Percentiles rank a stretch among this genome's conserved stretches.
Evolutionary conservation across 2,329 filamentous ascomycete species (phyloP).

Genomic region (Curvularia sp.): DNA sequence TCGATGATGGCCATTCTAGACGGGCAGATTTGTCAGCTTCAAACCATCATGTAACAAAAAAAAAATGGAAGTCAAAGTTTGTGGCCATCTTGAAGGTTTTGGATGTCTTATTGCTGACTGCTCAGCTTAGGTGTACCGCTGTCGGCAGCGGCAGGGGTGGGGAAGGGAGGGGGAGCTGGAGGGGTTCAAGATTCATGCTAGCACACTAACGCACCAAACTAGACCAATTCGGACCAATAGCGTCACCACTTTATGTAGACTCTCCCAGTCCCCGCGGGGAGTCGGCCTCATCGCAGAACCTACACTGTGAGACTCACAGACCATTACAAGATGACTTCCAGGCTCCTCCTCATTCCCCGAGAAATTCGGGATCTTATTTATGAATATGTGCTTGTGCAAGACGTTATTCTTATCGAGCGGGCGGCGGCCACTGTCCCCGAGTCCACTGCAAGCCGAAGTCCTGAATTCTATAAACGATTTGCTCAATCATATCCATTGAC

Average conservation of each 20-base stretch:
- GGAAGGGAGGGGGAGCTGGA: not conserved
- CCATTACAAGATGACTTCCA: constrained; percentile 14
- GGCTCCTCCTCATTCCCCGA: constrained; percentile 25
- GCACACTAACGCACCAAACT: not conserved
- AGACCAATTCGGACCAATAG: constrained; percentile 3
- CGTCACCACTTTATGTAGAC: constrained; percentile 6
- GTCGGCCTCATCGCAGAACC: not conserved
- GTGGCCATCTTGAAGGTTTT: too few species aligned
- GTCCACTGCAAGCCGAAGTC: constrained; percentile 8
- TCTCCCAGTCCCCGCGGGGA: constrained; percentile 1
- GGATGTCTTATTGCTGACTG: not conserved
- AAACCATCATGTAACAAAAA: not conserved
- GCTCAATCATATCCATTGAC: constrained; percentile 18
- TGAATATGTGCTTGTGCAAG: constrained; percentile 25
- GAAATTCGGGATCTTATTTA: constrained; percentile 34
- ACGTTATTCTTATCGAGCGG: constrained; percentile 25
- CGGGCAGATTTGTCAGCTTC: not conserved
- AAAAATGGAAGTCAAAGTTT: not conserved
- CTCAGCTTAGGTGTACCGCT: not conserved
- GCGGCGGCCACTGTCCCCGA: constrained; percentile 15
- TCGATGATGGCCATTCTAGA: not conserved
- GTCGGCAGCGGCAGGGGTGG: not conserved
- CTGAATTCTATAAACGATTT: constrained; percentile 13
- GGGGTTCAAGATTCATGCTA: constrained; percentile 1
- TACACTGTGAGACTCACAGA: not conserved